Percentiles rank a stretch among this genome's conserved stretches.
These are phyloP conservation scores for Juglanconis oblonga DNA, from an alignment of 2,329 filamentous ascomycete species.

Conservation along the genomic window DNA sequence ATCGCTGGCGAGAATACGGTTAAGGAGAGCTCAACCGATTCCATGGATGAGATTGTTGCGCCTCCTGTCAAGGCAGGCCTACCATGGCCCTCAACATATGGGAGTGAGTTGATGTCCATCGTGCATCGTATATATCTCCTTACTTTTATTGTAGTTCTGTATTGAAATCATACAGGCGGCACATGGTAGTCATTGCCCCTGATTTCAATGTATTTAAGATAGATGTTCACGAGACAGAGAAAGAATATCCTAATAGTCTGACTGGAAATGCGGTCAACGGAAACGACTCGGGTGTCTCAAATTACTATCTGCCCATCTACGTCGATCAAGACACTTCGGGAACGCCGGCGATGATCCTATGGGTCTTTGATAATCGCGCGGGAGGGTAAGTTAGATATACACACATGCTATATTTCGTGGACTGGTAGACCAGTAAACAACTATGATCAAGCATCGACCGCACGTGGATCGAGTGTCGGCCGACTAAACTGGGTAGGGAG, in stretches of 20 bases:
- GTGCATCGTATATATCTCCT: background rate
- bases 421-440: constrained; percentile 22
- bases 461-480: constrained; percentile 19
- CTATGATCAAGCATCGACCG: constrained; percentile 29
- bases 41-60: constrained; percentile 43
- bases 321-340: background rate
- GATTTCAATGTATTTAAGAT: constrained; percentile 42
- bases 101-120: background rate
- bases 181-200: constrained; percentile 49
- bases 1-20: constrained; percentile 52
- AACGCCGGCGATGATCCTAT: constrained; percentile 41
- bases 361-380: constrained; percentile 61
- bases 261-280: background rate
- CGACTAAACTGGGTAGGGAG: constrained; percentile 41
- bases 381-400: constrained; percentile 31
- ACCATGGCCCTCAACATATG: constrained; percentile 51
- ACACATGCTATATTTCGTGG: rapidly evolving
- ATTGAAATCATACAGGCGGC: constrained; percentile 17
- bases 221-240: constrained; percentile 10
- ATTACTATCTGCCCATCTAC: constrained; percentile 14
- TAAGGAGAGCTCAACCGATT: constrained; percentile 38
- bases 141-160: too few relatives aligned
- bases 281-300: constrained; percentile 7
- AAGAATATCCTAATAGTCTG: constrained; percentile 13
- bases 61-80: constrained; percentile 42